Percentiles rank a stretch among this genome's conserved stretches.
Evolutionary conservation across 345 rosid species (phyloP).

Genomic region (Populus simonii): DNA sequence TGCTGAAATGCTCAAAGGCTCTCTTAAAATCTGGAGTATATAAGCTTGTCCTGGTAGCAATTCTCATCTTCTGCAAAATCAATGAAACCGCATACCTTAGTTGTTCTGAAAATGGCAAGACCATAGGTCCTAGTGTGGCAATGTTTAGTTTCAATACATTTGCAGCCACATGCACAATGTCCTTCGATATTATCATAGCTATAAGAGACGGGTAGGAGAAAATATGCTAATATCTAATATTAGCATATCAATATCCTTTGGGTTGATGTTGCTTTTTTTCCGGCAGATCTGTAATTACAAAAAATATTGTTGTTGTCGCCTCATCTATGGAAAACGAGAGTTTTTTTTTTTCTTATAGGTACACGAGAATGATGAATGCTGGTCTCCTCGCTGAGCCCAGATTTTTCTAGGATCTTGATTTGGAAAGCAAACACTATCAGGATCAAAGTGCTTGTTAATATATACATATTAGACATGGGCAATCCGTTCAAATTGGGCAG

Average conservation of each 20-base stretch:
- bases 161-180: background rate
- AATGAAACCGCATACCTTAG: background rate
- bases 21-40: conserved; percentile 5
- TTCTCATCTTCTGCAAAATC: background rate
- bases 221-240: conserved; percentile 4
- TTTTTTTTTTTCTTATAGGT: background rate
- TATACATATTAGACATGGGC: background rate
- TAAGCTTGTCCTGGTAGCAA: background rate
- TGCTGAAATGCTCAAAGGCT: conserved; percentile 13
- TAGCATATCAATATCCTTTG: conserved; percentile 8
- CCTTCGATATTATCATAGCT: too few relatives aligned
- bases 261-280: background rate
- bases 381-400: conserved; percentile 1
- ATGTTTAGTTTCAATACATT: background rate
- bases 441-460: background rate
- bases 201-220: conserved; percentile 12
- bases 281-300: background rate
- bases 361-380: background rate
- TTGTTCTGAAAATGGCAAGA: conserved; percentile 12
- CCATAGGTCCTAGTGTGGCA: background rate
- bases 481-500: too few relatives aligned
- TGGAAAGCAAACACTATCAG: conserved; percentile 9
- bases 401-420: conserved; percentile 10
- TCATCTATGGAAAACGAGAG: conserved; percentile 4
- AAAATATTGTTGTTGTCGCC: background rate